These are phyloP conservation scores for Hyaloscypha hepaticicola DNA, from an alignment of 495 filamentous ascomycete genomes.

Conservation along the genomic window DNA sequence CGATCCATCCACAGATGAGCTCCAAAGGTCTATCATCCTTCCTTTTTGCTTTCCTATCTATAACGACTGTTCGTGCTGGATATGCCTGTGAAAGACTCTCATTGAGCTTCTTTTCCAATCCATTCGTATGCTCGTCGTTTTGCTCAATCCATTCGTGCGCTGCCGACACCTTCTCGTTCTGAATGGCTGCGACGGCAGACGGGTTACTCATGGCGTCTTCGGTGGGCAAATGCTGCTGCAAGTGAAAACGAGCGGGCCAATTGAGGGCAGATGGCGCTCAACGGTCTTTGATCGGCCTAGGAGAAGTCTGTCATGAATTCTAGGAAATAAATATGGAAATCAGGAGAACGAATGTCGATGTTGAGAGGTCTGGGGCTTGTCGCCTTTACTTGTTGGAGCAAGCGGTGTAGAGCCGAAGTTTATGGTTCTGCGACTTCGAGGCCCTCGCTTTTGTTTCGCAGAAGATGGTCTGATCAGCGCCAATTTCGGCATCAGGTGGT, in stretches of 20 bases:
- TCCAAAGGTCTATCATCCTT: conserved; percentile 33
- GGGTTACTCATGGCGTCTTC: conserved; percentile 25
- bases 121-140: conserved; percentile 6
- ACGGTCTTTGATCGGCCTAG: conserved; percentile 13
- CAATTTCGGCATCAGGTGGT: not conserved
- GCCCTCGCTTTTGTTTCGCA: not conserved
- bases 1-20: conserved; percentile 30
- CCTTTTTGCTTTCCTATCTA: conserved; percentile 26
- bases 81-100: not conserved
- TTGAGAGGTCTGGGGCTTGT: not conserved
- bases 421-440: not conserved
- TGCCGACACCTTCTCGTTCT: conserved; percentile 5
- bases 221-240: not conserved
- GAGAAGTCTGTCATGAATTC: conserved; percentile 21
- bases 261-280: conserved; percentile 19
- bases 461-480: conserved; percentile 2
- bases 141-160: conserved; percentile 16
- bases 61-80: conserved; percentile 2
- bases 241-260: conserved; percentile 19
- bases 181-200: conserved; percentile 10
- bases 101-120: conserved; percentile 10
- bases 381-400: conserved; percentile 18
- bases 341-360: conserved; percentile 17
- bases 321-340: conserved; percentile 12
- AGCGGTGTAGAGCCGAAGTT: conserved; percentile 18